Conservation (phyloP, 257 asterid species). For the Avicennia marina region DNA sequence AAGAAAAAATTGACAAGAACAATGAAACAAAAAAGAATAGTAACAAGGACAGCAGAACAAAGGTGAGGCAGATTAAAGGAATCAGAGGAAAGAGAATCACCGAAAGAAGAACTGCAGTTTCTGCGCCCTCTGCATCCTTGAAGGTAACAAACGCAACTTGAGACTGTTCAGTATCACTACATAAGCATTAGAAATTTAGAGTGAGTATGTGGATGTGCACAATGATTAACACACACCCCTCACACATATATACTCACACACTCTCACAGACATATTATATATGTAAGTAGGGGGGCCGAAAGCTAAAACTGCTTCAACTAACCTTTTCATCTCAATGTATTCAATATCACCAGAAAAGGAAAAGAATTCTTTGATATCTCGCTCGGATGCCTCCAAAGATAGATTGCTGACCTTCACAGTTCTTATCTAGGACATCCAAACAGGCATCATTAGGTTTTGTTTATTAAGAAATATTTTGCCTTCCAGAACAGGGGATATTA, state of each 20-base stretch:
- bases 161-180: conserved; percentile 80
- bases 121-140: conserved; percentile 94
- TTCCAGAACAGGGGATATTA: background rate
- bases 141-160: conserved; percentile 92
- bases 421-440: conserved; percentile 38
- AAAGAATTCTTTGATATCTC: conserved; percentile 82
- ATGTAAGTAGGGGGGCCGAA: no score
- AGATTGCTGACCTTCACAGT: conserved; percentile 88
- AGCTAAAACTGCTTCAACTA: background rate
- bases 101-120: conserved; percentile 96
- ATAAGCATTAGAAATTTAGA: conserved; percentile 12
- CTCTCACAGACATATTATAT: no score
- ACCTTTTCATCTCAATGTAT: conserved; percentile 91
- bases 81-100: conserved; percentile 33
- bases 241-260: no score
- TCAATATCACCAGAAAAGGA: conserved; percentile 94
- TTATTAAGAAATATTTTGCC: background rate
- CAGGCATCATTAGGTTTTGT: conserved; percentile 9
- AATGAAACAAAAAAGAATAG: background rate
- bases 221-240: no score
- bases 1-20: no score
- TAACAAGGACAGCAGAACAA: background rate
- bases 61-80: background rate
- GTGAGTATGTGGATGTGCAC: background rate
- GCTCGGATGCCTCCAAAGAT: conserved; percentile 82